A percentile compares a stretch with the other conserved stretches of the same genome.
phyloP scores from a whole-genome alignment of 331 rosid genomes.

The Cydonia oblonga region DNA sequence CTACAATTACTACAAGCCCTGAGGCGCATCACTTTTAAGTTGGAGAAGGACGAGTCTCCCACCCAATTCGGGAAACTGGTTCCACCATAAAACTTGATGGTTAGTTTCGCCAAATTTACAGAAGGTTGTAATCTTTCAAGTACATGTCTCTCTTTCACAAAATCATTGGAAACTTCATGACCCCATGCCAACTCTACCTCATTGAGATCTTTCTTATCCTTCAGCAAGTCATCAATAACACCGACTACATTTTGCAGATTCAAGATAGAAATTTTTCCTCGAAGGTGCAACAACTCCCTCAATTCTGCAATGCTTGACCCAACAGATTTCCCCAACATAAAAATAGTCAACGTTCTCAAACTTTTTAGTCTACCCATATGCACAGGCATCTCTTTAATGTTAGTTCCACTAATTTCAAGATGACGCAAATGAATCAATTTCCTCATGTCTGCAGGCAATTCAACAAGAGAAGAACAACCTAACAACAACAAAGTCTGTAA shows the following conservation, averaged over 20 bases:
- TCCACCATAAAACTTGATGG: neutral
- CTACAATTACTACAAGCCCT: neutral
- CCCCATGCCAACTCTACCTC: conserved; percentile 4
- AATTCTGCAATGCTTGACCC: neutral
- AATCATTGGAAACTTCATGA: neutral
- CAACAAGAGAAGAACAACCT: neutral
- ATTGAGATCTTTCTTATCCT: neutral
- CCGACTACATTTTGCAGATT: conserved; percentile 5
- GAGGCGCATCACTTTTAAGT: neutral
- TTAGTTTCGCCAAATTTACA: conserved; percentile 4
- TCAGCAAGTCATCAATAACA: conserved; percentile 11
- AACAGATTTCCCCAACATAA: neutral
- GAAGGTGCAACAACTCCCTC: neutral
- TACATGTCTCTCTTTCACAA: neutral
- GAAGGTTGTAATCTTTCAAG: conserved; percentile 14
- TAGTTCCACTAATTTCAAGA: neutral
- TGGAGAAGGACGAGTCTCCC: neutral
- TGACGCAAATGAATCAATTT: neutral
- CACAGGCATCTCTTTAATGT: neutral
- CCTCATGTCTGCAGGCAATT: neutral
- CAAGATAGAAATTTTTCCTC: conserved; percentile 5
- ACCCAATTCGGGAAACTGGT: neutral
- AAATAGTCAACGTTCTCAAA: neutral
- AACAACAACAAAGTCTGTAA: neutral
- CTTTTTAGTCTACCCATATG: neutral